Evolutionary conservation across 257 asterid genomes (phyloP), one percentile per base, ranked within the genome.

Genomic region (Nemophila menziesii): DNA sequence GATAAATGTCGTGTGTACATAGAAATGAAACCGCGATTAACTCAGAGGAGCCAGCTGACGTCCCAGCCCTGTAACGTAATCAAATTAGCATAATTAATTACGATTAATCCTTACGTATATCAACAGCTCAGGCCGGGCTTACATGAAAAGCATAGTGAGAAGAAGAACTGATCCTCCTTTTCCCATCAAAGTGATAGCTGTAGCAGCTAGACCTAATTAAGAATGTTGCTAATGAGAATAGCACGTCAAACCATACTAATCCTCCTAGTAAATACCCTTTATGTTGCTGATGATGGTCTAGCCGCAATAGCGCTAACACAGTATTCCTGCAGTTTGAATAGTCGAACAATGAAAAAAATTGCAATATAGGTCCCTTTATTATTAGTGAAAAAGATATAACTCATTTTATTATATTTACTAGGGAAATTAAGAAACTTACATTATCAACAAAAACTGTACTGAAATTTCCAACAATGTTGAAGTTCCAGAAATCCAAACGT

Each of bases 301-400:
- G 95, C 97, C 33, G 97, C 97, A 52, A 82, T 82, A 13, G 97
- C 97, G 44, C 95, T 86, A 24, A 79, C 82, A 94, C 97, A 82
- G 44, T 82, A 86, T 10, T 93, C 93, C 95, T 86, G 48, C 16
- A 40, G 22, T 33, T 48, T 20, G 11, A 21, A 33, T 11, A 10
- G 0, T 18, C 24, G 4, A 49, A n/a, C 8, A 12, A 22, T 21
- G 12, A n/a, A 19, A 40, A 12, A 41, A 20, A 1, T 40, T 10
- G 20, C 11, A 5, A 4, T 17, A 40, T 16, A 4, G 19, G 9
- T 11, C 19, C 12, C 2, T 16, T 3, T 24, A 18, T 17, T 18
- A 16, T 8, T 15, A 8, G 11, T 8, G 46, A 24, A 11, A 41
- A 19, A 16, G 3, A 17, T n/a, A n/a, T n/a, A n/a, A n/a, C n/a